Conservation (phyloP, 108 stramenopile genomes). For the Skeletonema tropicum region DNA sequence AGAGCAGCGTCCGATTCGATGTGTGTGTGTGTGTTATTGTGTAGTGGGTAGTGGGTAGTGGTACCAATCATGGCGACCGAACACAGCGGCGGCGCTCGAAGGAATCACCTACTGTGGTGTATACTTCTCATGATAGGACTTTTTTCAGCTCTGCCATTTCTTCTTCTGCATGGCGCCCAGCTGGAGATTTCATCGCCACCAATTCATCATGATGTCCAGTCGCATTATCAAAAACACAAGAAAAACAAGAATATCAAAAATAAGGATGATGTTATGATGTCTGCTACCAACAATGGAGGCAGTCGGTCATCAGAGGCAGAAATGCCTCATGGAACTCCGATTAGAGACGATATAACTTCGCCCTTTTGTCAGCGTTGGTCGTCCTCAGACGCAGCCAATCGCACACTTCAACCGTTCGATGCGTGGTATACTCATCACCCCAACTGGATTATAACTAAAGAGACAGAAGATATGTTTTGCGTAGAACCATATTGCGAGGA, state of each 20-base stretch:
- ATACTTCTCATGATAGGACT: background rate
- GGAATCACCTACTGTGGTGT: background rate
- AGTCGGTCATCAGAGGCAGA: background rate
- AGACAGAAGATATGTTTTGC: slow-evolving; percentile 29
- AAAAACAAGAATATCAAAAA: no score
- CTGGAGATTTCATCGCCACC: background rate
- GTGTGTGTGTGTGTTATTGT: no score
- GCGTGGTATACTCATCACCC: slow-evolving; percentile 36
- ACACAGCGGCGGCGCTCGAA: background rate
- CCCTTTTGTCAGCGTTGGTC: slow-evolving; percentile 18
- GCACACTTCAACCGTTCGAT: slow-evolving; percentile 40
- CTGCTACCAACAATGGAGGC: background rate
- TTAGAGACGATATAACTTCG: background rate
- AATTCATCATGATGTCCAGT: no score
- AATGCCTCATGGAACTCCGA: background rate
- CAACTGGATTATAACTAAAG: slow-evolving; percentile 25
- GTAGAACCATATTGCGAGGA: slow-evolving; percentile 1
- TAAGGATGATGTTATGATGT: background rate
- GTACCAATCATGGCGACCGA: background rate
- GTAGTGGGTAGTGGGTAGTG: no score
- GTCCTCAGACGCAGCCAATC: slow-evolving; percentile 21
- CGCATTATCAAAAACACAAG: no score
- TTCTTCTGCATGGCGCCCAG: background rate
- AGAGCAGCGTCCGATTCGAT: no score
- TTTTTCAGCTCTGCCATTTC: background rate